Evolutionary conservation across 306 rosid genomes (phyloP).

Genomic region (Gastrolobium bilobum): DNA sequence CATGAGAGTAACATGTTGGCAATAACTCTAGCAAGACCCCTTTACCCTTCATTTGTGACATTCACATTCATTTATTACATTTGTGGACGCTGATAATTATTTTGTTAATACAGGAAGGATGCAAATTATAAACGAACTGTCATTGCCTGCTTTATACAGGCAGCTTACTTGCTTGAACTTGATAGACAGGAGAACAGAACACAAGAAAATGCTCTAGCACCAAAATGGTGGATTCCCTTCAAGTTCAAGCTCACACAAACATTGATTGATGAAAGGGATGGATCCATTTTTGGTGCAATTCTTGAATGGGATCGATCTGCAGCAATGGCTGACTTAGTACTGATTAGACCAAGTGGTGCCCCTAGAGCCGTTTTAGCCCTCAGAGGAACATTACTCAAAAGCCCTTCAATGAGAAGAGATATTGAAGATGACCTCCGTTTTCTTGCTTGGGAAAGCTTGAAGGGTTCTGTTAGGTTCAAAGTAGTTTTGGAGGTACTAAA

Average conservation of each 20-base stretch:
- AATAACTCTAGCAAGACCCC: conserved; percentile 10
- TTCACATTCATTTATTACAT: conserved; percentile 17
- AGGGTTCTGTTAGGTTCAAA: conserved; percentile 88
- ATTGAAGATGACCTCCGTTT: conserved; percentile 95
- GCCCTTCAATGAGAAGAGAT: conserved; percentile 84
- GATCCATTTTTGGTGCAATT: conserved; percentile 91
- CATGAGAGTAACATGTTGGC: conserved; percentile 17
- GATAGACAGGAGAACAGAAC: conserved; percentile 88
- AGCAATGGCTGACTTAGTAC: conserved; percentile 69
- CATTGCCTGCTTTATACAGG: conserved; percentile 91
- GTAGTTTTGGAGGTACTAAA: conserved; percentile 70
- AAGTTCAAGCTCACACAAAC: conserved; percentile 79
- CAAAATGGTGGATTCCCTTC: conserved; percentile 98
- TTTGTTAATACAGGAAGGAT: conserved; percentile 74
- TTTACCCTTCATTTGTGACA: conserved; percentile 22
- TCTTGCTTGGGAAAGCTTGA: conserved; percentile 95
- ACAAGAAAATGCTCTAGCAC: conserved; percentile 73
- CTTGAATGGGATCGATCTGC: conserved; percentile 93
- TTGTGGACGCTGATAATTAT: conserved; percentile 9
- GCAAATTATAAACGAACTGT: conserved; percentile 81
- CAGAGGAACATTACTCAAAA: conserved; percentile 90
- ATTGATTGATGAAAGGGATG: conserved; percentile 85
- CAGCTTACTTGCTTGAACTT: conserved; percentile 89
- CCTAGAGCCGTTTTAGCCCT: conserved; percentile 90
- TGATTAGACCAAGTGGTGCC: conserved; percentile 86